A percentile compares a stretch with the other conserved stretches of the same genome.
Evolutionary conservation across 441 rosid species (phyloP).

Genomic region (Flueggea neowawraea): DNA sequence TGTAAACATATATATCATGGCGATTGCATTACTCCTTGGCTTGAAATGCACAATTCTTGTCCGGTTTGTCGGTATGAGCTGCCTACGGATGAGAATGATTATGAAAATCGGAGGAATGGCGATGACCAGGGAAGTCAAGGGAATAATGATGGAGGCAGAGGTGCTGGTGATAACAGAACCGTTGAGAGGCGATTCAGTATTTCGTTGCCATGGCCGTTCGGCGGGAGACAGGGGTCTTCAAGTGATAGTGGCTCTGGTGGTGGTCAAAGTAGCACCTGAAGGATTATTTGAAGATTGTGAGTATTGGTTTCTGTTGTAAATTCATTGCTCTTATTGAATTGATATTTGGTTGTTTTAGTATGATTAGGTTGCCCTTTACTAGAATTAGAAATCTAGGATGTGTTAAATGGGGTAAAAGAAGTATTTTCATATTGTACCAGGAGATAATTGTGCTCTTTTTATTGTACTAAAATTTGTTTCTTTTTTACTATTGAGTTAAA

Average conservation of each 20-base stretch:
- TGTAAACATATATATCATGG: conserved; percentile 56
- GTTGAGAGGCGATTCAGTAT: conserved; percentile 50
- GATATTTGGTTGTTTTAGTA: neutral
- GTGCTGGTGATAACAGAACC: conserved; percentile 19
- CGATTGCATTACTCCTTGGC: conserved; percentile 59
- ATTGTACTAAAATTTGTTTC: no score
- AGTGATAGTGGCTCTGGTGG: conserved; percentile 18
- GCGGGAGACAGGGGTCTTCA: conserved; percentile 23
- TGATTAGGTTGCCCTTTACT: no score
- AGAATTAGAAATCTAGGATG: no score
- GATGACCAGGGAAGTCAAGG: conserved; percentile 16
- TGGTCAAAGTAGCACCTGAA: conserved; percentile 20
- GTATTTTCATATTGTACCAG: no score
- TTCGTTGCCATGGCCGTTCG: conserved; percentile 47
- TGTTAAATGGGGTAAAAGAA: no score
- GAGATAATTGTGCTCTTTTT: no score
- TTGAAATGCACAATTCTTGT: conserved; percentile 58
- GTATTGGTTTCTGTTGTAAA: neutral
- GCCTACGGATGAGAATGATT: conserved; percentile 59
- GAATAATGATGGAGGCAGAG: conserved; percentile 21
- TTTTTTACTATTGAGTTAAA: no score
- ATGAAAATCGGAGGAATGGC: conserved; percentile 31
- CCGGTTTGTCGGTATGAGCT: conserved; percentile 64
- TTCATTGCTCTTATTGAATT: neutral
- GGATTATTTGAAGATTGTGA: neutral